These are phyloP conservation scores for Talaromyces piceae DNA, from an alignment of 2,329 filamentous ascomycete genomes.

Conservation along the genomic window DNA sequence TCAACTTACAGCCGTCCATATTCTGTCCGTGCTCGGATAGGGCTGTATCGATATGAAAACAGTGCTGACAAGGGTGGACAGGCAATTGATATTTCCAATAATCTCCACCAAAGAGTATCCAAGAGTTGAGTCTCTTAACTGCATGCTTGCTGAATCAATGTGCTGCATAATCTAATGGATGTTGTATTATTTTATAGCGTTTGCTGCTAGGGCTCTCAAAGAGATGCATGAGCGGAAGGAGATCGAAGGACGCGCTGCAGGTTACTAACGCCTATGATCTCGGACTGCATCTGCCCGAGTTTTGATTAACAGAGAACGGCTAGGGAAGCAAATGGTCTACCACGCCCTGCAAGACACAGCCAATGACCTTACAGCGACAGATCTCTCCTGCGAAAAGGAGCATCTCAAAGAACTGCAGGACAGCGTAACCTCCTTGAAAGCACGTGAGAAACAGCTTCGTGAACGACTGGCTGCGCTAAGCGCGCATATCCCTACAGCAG, in stretches of 20 bases:
- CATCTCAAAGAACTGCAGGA: constrained; percentile 40
- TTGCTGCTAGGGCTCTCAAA: constrained; percentile 54
- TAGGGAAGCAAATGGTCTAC: constrained; percentile 57
- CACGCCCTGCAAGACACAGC: constrained; percentile 46
- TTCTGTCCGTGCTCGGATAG: constrained; percentile 33
- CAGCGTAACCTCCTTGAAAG: constrained; percentile 38
- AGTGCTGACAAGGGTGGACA: constrained; percentile 13
- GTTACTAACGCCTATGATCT: constrained; percentile 22
- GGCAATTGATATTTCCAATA: constrained; percentile 53
- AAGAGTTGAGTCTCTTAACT: constrained; percentile 38
- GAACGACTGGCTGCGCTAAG: constrained; percentile 39
- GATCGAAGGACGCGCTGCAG: constrained; percentile 51
- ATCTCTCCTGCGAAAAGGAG: constrained; percentile 43
- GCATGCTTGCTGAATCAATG: no score
- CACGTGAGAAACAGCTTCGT: constrained; percentile 44
- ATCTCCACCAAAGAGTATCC: constrained; percentile 54
- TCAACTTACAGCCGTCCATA: constrained; percentile 42
- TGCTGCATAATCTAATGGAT: no score
- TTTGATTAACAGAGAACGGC: not conserved
- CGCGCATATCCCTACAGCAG: constrained; percentile 43
- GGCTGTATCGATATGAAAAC: not conserved
- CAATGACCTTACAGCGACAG: constrained; percentile 40
- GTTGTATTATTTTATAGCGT: no score
- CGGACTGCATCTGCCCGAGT: not conserved
- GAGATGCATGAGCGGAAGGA: constrained; percentile 54